Percentiles rank a stretch among this genome's conserved stretches.
phyloP scores from a whole-genome alignment of 352 stramenopile genomes.

The Pythium pyrilobum region DNA sequence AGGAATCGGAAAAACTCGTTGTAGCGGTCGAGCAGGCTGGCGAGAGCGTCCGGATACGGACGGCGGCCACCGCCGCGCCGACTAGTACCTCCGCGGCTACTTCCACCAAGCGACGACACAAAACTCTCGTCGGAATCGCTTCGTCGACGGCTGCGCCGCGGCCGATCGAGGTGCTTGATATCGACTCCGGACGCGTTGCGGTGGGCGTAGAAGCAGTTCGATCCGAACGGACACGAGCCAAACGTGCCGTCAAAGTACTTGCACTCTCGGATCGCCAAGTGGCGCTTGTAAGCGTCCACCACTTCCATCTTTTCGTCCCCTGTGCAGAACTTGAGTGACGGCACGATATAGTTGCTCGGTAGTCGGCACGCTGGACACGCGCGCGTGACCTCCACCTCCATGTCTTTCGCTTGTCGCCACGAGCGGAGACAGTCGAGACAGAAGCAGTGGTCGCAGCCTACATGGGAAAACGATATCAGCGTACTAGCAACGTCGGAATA shows the following conservation, averaged over 20 bases:
- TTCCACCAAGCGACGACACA: background rate
- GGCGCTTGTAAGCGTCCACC: constrained; percentile 67
- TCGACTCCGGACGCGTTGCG: constrained; percentile 47
- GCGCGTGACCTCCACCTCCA: constrained; percentile 64
- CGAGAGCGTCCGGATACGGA: constrained; percentile 25
- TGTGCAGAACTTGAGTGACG: constrained; percentile 68
- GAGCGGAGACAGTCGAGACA: constrained; percentile 66
- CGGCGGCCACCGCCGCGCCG: constrained; percentile 4
- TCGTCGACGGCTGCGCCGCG: constrained; percentile 1
- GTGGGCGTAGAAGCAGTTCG: constrained; percentile 75
- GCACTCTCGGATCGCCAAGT: constrained; percentile 69
- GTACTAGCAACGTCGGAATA: no score
- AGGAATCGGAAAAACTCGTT: constrained; percentile 62
- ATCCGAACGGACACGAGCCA: constrained; percentile 66
- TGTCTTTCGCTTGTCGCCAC: constrained; percentile 71
- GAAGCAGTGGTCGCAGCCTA: constrained; percentile 69
- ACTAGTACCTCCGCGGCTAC: background rate
- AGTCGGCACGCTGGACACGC: constrained; percentile 59
- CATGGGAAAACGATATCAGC: no score
- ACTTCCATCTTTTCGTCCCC: constrained; percentile 49
- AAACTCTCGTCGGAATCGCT: background rate
- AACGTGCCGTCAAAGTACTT: constrained; percentile 74
- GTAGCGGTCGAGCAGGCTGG: constrained; percentile 54
- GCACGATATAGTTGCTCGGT: constrained; percentile 75
- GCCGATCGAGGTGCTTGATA: constrained; percentile 55